These are phyloP conservation scores for Entophlyctis helioformis DNA, from an alignment of 192 early-diverging fungal genomes.

Conservation along the genomic window DNA sequence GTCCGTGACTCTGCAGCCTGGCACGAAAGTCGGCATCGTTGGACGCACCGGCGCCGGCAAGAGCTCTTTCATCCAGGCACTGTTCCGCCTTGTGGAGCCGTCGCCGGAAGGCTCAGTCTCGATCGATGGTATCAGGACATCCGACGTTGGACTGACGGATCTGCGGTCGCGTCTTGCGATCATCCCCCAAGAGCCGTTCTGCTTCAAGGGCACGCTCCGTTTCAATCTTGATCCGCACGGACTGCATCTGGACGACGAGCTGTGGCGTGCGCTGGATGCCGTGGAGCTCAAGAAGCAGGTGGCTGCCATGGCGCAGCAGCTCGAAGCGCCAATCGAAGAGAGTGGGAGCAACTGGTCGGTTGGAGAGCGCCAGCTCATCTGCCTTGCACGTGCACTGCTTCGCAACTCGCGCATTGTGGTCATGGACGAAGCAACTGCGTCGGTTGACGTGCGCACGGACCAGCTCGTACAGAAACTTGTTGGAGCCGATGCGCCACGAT, in stretches of 20 bases:
- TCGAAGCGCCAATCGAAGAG: constrained; percentile 76
- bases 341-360: constrained; percentile 60
- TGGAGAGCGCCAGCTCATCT: constrained; percentile 75
- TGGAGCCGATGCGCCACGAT: too few relatives aligned
- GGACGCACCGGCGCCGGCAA: constrained; percentile 80
- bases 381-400: constrained; percentile 62
- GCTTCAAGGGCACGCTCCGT: constrained; percentile 55
- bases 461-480: constrained; percentile 32
- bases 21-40: constrained; percentile 70
- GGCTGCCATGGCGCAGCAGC: constrained; percentile 4
- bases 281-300: constrained; percentile 34
- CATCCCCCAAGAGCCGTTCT: constrained; percentile 58
- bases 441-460: constrained; percentile 18
- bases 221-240: constrained; percentile 67
- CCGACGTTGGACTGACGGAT: constrained; percentile 35
- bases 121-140: constrained; percentile 58
- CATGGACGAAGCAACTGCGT: constrained; percentile 27
- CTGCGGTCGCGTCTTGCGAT: constrained; percentile 41
- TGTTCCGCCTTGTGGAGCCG: constrained; percentile 68
- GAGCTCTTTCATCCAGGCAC: constrained; percentile 46
- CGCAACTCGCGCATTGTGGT: constrained; percentile 31
- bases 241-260: constrained; percentile 41
- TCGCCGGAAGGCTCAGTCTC: constrained; percentile 30
- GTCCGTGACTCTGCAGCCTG: constrained; percentile 43
- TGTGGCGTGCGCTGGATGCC: constrained; percentile 55